phyloP scores from a whole-genome alignment of 805 yeast genomes.

The Cyberlindnera americana region DNA sequence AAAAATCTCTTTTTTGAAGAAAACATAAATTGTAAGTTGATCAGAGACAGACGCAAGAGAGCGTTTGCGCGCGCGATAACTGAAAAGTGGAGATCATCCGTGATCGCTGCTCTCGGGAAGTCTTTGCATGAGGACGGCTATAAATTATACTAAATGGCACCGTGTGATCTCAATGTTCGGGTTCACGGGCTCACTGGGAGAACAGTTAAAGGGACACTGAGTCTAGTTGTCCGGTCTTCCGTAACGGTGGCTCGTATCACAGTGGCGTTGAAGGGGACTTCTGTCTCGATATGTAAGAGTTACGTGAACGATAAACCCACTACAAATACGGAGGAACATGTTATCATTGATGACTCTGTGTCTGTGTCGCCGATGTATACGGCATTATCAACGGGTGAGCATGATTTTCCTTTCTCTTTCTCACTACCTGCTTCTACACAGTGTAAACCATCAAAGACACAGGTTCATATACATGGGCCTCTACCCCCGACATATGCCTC shows the following conservation, averaged over 20 bases:
- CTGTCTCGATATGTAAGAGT: neutral
- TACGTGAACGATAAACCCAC: neutral
- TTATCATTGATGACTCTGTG: conserved; percentile 9
- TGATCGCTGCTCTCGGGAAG: too few relatives aligned
- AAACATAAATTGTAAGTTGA: too few relatives aligned
- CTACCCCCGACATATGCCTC: conserved; percentile 13
- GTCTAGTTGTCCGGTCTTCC: conserved; percentile 8
- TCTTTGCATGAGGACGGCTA: too few relatives aligned
- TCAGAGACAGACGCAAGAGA: too few relatives aligned
- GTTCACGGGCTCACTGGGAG: conserved; percentile 6
- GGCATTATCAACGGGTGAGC: conserved; percentile 7
- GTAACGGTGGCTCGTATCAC: conserved; percentile 8
- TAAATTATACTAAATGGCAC: too few relatives aligned
- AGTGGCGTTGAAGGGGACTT: conserved; percentile 8
- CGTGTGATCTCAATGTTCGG: conserved; percentile 10
- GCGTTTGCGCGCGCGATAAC: too few relatives aligned
- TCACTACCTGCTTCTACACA: conserved; percentile 11
- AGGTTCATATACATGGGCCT: conserved; percentile 10
- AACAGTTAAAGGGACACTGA: conserved; percentile 6
- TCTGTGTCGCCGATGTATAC: conserved; percentile 11
- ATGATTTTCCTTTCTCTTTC: conserved; percentile 14
- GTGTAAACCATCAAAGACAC: conserved; percentile 9
- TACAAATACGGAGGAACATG: conserved; percentile 8
- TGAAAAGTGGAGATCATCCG: too few relatives aligned
- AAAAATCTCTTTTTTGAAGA: too few relatives aligned